A percentile compares a stretch with the other conserved stretches of the same genome.
Evolutionary conservation across 805 yeast species (phyloP).

Genomic region (Brettanomyces sp.): DNA sequence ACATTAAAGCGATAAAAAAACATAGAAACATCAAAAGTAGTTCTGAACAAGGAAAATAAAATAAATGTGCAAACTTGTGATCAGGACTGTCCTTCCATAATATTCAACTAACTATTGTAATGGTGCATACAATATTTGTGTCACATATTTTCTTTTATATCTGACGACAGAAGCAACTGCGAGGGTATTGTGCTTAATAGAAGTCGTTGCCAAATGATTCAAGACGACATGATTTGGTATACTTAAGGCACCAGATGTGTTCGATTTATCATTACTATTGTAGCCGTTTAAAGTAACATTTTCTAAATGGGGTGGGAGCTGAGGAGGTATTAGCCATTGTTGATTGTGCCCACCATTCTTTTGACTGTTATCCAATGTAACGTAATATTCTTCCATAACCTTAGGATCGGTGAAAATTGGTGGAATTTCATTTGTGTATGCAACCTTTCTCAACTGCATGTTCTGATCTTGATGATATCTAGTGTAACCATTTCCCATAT

Average conservation of each 20-base stretch:
- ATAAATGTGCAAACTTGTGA: background rate
- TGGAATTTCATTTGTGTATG: conserved; percentile 63
- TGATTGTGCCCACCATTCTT: conserved; percentile 40
- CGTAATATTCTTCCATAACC: conserved; percentile 79
- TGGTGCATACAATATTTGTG: conserved; percentile 89
- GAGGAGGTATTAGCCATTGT: conserved; percentile 78
- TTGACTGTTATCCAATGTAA: conserved; percentile 65
- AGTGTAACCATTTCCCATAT: conserved; percentile 74
- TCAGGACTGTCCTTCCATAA: background rate
- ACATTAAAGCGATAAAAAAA: background rate
- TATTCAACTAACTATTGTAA: background rate
- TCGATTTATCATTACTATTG: conserved; percentile 54
- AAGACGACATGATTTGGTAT: conserved; percentile 92
- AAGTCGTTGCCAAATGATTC: conserved; percentile 91
- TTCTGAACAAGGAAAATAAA: background rate
- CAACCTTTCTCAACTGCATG: conserved; percentile 18
- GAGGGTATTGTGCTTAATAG: conserved; percentile 85
- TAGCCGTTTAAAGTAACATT: conserved; percentile 81
- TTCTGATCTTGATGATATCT: conserved; percentile 51
- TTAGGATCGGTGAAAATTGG: conserved; percentile 79
- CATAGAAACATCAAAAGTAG: background rate
- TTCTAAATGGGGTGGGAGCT: conserved; percentile 92
- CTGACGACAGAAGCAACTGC: conserved; percentile 90
- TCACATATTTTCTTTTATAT: conserved; percentile 79
- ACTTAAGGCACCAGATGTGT: conserved; percentile 80